These are phyloP conservation scores for Toxoplasma gondii DNA, from an alignment of 169 alveolate species.

Conservation along the genomic window DNA sequence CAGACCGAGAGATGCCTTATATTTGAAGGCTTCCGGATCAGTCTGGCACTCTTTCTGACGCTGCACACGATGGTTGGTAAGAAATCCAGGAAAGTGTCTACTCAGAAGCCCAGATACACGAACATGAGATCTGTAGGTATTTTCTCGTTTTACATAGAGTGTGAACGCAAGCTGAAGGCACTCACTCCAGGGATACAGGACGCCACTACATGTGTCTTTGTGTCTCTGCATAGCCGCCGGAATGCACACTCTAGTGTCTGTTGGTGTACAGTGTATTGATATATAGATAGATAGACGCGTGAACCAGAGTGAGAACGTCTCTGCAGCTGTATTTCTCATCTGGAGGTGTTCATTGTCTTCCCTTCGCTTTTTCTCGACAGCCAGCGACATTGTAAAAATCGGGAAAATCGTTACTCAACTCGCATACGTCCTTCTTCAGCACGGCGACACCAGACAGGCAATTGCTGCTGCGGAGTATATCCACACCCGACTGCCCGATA, in stretches of 20 bases:
- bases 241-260: no score
- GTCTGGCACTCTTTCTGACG: not conserved
- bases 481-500: conserved; percentile 47
- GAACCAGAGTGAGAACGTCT: not conserved
- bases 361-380: not conserved
- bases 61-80: conserved; percentile 24
- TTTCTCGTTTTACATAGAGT: no score
- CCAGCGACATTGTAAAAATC: conserved; percentile 52
- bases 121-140: no score
- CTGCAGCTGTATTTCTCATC: no score
- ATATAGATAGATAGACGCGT: not conserved
- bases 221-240: no score
- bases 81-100: not conserved
- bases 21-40: conserved; percentile 18
- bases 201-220: no score
- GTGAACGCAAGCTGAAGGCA: no score
- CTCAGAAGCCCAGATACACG: not conserved
- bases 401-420: conserved; percentile 60
- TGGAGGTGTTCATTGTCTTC: no score
- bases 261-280: no score
- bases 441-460: conserved; percentile 52
- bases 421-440: conserved; percentile 68
- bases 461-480: conserved; percentile 53
- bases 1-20: not conserved
- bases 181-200: no score